A percentile compares a stretch with the other conserved stretches of the same genome.
These are phyloP conservation scores for Calendula officinalis DNA, from an alignment of 129 eudicot species.

Conservation along the genomic window DNA sequence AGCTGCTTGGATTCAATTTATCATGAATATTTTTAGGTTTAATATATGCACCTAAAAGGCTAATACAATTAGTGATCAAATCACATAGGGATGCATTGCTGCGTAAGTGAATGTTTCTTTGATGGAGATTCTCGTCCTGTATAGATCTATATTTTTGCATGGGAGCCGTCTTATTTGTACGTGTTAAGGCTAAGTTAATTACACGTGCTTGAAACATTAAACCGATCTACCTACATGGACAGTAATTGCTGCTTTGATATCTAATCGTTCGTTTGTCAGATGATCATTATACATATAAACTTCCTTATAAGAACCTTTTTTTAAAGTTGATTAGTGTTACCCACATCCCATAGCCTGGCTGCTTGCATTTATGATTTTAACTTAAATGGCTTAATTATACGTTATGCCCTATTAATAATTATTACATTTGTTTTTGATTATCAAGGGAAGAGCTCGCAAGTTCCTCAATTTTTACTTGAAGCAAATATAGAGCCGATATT, in stretches of 20 bases:
- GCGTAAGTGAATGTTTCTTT: background rate
- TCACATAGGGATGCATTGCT: background rate
- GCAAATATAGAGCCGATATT: conserved; percentile 73
- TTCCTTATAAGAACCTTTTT: background rate
- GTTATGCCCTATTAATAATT: conserved; percentile 6
- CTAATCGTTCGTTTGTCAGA: background rate
- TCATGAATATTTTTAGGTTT: background rate
- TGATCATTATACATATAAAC: background rate
- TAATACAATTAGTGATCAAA: background rate
- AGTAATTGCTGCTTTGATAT: background rate
- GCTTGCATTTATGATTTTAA: background rate
- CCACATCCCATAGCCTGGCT: background rate
- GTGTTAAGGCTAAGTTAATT: background rate
- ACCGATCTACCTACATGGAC: background rate
- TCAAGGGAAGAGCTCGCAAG: conserved; percentile 92
- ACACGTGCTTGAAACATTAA: conserved; percentile 13
- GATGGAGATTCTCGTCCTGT: background rate
- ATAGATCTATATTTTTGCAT: background rate
- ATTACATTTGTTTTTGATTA: conserved; percentile 15
- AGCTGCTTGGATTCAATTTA: conserved; percentile 14
- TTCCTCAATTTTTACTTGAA: conserved; percentile 86
- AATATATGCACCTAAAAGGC: background rate
- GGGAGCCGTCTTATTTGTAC: background rate
- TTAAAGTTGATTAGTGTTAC: background rate
- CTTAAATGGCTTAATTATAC: background rate